phyloP scores from a whole-genome alignment of 371 early-diverging fungal genomes.

The Apophysomyces trapeziformis region DNA sequence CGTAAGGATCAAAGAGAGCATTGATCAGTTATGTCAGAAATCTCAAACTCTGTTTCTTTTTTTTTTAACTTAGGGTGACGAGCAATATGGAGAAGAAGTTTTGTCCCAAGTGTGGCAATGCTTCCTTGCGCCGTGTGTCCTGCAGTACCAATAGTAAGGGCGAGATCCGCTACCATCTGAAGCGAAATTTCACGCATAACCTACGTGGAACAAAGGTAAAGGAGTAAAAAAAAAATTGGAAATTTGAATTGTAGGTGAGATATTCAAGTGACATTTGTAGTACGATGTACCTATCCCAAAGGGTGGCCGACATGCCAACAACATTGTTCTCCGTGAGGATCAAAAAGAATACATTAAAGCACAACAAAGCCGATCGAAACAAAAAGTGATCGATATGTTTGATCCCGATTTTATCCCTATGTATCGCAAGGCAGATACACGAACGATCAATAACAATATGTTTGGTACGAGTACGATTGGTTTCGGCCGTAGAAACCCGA shows the following conservation, averaged over 20 bases:
- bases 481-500: constrained; percentile 89
- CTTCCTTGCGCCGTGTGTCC: constrained; percentile 86
- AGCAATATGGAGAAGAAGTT: constrained; percentile 90
- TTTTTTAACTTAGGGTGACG: constrained; percentile 58
- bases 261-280: constrained; percentile 19
- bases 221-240: too few species aligned
- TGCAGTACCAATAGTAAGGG: constrained; percentile 84
- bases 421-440: constrained; percentile 56
- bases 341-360: constrained; percentile 83
- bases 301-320: constrained; percentile 77
- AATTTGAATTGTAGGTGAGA: too few species aligned
- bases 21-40: too few species aligned
- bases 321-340: constrained; percentile 92
- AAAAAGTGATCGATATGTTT: constrained; percentile 69
- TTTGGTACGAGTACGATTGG: constrained; percentile 79
- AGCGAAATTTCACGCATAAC: constrained; percentile 90
- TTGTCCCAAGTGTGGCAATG: constrained; percentile 92
- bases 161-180: constrained; percentile 79
- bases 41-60: too few species aligned
- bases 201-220: constrained; percentile 84
- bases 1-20: constrained; percentile 50
- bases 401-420: constrained; percentile 81
- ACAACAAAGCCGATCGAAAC: constrained; percentile 50
- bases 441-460: constrained; percentile 55
- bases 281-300: constrained; percentile 87